phyloP scores from a whole-genome alignment of 1,284 basidiomycete genomes.

The Boletellus sp. region DNA sequence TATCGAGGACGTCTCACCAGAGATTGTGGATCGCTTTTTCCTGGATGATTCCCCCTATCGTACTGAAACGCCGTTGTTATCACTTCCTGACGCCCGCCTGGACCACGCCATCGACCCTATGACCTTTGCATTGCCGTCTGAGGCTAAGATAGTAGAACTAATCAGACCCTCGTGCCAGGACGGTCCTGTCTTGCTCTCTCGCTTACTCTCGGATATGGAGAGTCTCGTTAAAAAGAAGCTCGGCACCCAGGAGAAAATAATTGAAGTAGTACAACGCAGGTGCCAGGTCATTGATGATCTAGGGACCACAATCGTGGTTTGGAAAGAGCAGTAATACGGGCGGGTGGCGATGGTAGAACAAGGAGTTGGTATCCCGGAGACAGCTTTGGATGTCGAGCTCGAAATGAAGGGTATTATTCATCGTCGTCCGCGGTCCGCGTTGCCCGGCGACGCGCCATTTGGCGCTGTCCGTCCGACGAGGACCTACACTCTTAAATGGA shows the following conservation, averaged over 20 bases:
- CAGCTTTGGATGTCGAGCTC: no score
- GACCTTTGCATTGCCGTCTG: conserved; percentile 64
- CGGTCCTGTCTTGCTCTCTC: conserved; percentile 52
- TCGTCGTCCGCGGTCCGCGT: neutral
- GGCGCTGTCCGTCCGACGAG: neutral
- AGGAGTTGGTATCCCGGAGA: neutral
- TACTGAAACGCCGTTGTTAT: conserved; percentile 46
- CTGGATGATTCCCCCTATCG: conserved; percentile 46
- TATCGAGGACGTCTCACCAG: conserved; percentile 54
- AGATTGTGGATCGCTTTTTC: conserved; percentile 62
- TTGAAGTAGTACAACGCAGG: conserved; percentile 65
- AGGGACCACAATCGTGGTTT: conserved; percentile 56
- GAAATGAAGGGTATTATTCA: neutral
- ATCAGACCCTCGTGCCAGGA: conserved; percentile 58
- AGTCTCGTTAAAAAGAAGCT: conserved; percentile 51
- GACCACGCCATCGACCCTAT: conserved; percentile 38
- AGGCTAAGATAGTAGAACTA: conserved; percentile 59
- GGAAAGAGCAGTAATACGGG: conserved; percentile 47
- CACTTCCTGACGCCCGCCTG: conserved; percentile 39
- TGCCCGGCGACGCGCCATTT: neutral
- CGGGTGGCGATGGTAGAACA: neutral
- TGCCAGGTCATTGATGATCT: conserved; percentile 56
- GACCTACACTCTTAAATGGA: neutral
- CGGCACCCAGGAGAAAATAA: conserved; percentile 71
- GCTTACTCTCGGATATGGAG: conserved; percentile 59